Base-by-base conservation (phyloP, 257 asterid genomes). In the Solanum arcanum region DNA sequence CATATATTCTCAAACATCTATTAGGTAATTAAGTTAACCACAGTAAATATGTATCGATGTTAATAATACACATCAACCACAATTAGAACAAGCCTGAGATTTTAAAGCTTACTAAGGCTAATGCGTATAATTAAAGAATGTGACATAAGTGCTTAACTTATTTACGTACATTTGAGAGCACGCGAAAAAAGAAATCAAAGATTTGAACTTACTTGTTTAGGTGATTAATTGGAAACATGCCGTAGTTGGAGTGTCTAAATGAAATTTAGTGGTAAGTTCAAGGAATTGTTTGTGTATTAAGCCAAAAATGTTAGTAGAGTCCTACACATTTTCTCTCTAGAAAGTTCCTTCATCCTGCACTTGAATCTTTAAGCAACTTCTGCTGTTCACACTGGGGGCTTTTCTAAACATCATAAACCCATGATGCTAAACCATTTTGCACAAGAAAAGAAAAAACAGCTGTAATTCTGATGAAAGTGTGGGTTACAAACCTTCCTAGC, bases 401-500 rank as follows among this genome's bases (percentile, higher is more conserved):
- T 80, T 29, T 47, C 42, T 27, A 80, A 80, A 49, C 44, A 80
- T 27, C 84, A 47, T 75, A 46, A 33, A 85, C 41, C 13, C 82
- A 86, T 41, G 82, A 85, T 85, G 82, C 35, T 68, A 44, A 8
- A 31, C 12, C 68, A 85, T 29, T 25, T 44, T 85, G 78, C 83
- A 44, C 83, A 85, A 85, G 68, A 44, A 64, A 46, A 46, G 29
- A n/a, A 76, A 86, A 73, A 42, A 41, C 42, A 86, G 60, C 86
- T 31, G 47, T 42, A 86, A 66, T 83, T 59, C 46, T 10, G 64
- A 3, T 23, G 35, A 87, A 85, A 77, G 33, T 72, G 86, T 80
- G 62, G 37, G 39, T 37, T 29, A 29, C 85, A 89, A 93, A 97
- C 99, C 99, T 93, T 97, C 90, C 91, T 91, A 52, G 98, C 97